phyloP scores from a whole-genome alignment of 805 yeast species.

The Yamadazyma sp. region DNA sequence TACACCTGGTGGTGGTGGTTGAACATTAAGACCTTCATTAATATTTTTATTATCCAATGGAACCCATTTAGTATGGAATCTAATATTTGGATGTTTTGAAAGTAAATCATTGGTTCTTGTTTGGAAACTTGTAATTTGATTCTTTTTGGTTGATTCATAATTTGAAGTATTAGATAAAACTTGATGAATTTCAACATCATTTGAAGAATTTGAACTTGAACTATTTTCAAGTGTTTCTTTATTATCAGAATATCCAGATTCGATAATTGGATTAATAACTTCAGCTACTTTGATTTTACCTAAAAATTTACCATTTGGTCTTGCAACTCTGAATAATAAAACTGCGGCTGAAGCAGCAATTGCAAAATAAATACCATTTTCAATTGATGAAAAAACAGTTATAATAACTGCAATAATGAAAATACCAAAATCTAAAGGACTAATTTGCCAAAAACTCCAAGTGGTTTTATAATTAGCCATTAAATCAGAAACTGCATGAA shows the following conservation, averaged over 20 bases:
- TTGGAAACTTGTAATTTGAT: constrained; percentile 5
- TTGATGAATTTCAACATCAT: constrained; percentile 42
- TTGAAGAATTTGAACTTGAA: constrained; percentile 19
- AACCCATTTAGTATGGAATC: constrained; percentile 65
- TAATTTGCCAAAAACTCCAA: constrained; percentile 64
- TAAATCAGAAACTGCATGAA: constrained; percentile 89
- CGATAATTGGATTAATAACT: constrained; percentile 59
- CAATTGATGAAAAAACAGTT: constrained; percentile 76
- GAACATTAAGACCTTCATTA: constrained; percentile 56
- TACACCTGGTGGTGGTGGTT: constrained; percentile 89
- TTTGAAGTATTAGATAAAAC: constrained; percentile 33
- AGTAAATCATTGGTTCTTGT: constrained; percentile 22
- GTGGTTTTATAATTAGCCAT: constrained; percentile 67
- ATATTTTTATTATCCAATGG: constrained; percentile 50
- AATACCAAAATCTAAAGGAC: constrained; percentile 72
- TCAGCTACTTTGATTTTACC: constrained; percentile 75
- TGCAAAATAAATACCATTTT: constrained; percentile 88
- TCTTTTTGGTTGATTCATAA: constrained; percentile 22
- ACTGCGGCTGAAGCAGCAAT: constrained; percentile 78
- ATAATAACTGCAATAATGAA: constrained; percentile 71
- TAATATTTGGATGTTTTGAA: constrained; percentile 30
- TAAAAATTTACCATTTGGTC: constrained; percentile 78
- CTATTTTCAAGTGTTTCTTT: constrained; percentile 3
- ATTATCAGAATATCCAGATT: constrained; percentile 9
- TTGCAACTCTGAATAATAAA: constrained; percentile 69